These are phyloP conservation scores for Wallacemonas sp. DNA, from an alignment of 208 protist species.

Conservation along the genomic window DNA sequence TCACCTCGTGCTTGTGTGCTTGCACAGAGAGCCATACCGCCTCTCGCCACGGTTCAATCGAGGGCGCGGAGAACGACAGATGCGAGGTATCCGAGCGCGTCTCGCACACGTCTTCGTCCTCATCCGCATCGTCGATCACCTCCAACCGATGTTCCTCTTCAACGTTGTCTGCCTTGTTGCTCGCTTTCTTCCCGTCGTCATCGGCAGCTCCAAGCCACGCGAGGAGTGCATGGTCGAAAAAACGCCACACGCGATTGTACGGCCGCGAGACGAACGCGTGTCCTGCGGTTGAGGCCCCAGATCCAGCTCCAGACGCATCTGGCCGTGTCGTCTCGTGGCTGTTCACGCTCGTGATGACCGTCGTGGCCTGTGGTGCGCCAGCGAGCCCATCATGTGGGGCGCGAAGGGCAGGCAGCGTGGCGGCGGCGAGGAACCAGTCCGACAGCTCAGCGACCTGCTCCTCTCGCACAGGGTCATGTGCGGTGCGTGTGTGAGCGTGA, in stretches of 20 bases:
- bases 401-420: neutral
- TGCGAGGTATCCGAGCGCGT: neutral
- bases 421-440: neutral
- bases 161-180: too few species aligned
- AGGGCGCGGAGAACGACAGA: neutral
- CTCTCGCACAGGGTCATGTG: neutral
- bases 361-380: neutral
- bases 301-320: too few species aligned
- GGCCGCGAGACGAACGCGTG: neutral
- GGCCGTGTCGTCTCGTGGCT: too few species aligned
- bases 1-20: neutral
- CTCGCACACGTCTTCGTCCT: too few species aligned
- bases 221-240: too few species aligned
- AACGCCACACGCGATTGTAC: neutral
- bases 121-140: too few species aligned
- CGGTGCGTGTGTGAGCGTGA: neutral
- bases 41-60: neutral
- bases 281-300: too few species aligned
- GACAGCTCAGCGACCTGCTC: slow-evolving; percentile 4
- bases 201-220: too few species aligned
- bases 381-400: neutral
- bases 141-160: too few species aligned
- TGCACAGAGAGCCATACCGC: slow-evolving; percentile 10
- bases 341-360: too few species aligned
- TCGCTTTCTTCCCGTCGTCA: too few species aligned